phyloP scores from a whole-genome alignment of 441 rosid genomes.

The Biscutella laevigata region DNA sequence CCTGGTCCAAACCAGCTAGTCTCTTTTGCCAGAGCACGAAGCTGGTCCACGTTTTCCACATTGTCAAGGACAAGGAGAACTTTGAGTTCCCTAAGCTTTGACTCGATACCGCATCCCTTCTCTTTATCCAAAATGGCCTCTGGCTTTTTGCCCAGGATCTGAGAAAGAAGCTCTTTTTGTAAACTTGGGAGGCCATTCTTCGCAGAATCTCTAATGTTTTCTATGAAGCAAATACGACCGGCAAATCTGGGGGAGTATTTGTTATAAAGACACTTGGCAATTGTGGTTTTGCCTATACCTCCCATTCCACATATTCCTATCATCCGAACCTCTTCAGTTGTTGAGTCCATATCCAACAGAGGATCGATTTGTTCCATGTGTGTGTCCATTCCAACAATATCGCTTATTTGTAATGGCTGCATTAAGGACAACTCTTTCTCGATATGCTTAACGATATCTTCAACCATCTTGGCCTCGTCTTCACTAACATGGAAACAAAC shows the following conservation, averaged over 20 bases:
- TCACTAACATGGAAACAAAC: neutral
- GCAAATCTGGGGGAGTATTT: neutral
- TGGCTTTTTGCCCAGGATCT: neutral
- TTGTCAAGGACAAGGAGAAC: slow-evolving; percentile 28
- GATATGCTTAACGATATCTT: slow-evolving; percentile 8
- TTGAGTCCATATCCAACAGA: neutral
- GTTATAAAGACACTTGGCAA: slow-evolving; percentile 11
- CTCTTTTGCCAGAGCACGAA: slow-evolving; percentile 6
- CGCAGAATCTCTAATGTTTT: neutral
- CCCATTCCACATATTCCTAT: slow-evolving; percentile 38
- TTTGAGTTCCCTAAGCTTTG: slow-evolving; percentile 6
- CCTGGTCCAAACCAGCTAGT: slow-evolving; percentile 32
- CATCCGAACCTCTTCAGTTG: slow-evolving; percentile 14
- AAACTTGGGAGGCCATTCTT: neutral
- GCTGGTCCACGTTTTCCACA: slow-evolving; percentile 9
- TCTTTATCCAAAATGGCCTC: neutral
- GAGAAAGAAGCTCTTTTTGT: slow-evolving; percentile 9
- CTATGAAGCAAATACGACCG: neutral
- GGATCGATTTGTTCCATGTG: slow-evolving; percentile 11
- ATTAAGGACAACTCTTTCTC: neutral
- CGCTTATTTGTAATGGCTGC: neutral
- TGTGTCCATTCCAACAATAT: slow-evolving; percentile 16
- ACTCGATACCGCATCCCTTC: neutral
- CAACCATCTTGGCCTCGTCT: slow-evolving; percentile 27
- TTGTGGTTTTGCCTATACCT: no score